Evolutionary conservation across 495 filamentous ascomycete species (phyloP).

Genomic region (Platismatia glauca): DNA sequence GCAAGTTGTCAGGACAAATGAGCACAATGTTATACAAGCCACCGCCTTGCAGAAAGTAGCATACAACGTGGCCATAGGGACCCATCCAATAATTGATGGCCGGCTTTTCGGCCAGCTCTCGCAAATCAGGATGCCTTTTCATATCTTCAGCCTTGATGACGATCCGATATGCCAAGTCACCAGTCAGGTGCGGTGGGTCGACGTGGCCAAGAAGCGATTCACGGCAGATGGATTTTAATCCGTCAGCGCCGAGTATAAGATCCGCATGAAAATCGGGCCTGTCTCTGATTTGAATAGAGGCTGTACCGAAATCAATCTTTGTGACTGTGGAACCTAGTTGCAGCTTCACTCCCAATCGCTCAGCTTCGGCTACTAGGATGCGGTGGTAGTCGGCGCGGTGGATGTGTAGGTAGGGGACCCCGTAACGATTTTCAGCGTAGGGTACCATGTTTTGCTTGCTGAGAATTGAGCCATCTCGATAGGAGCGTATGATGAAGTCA

Average conservation of each 20-base stretch:
- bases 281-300: slow-evolving; percentile 31
- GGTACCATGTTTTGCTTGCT: slow-evolving; percentile 37
- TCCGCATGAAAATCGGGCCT: slow-evolving; percentile 36
- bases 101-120: slow-evolving; percentile 24
- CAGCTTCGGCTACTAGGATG: slow-evolving; percentile 42
- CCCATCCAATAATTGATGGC: slow-evolving; percentile 35
- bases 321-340: slow-evolving; percentile 37
- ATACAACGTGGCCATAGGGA: slow-evolving; percentile 46
- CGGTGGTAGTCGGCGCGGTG: slow-evolving; percentile 52
- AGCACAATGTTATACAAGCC: slow-evolving; percentile 52
- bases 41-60: slow-evolving; percentile 46
- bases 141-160: slow-evolving; percentile 43
- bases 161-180: slow-evolving; percentile 55
- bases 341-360: slow-evolving; percentile 45
- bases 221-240: slow-evolving; percentile 44
- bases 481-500: slow-evolving; percentile 49
- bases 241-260: slow-evolving; percentile 47
- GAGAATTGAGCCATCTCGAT: slow-evolving; percentile 45
- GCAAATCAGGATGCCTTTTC: slow-evolving; percentile 37
- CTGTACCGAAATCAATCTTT: slow-evolving; percentile 34
- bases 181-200: slow-evolving; percentile 42
- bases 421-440: slow-evolving; percentile 28
- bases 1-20: slow-evolving; percentile 60
- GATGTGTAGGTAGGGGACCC: slow-evolving; percentile 39
- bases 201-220: slow-evolving; percentile 35